Evolutionary conservation across 2,329 filamentous ascomycete species (phyloP).

Genomic region (Neofusicoccum parvum): DNA sequence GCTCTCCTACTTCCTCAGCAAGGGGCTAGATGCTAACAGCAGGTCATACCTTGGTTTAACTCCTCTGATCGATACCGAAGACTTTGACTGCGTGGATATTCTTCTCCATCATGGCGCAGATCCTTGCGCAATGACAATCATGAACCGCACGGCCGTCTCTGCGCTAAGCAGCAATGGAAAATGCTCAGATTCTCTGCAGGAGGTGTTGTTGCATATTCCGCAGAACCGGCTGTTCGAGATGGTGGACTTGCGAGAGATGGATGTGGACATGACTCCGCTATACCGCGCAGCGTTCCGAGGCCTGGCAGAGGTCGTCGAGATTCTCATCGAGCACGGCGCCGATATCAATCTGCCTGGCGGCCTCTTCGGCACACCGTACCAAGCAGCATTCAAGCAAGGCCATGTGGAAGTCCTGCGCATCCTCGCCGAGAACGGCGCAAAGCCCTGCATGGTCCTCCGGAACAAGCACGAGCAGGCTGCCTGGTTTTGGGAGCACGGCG

Average conservation of each 20-base stretch:
- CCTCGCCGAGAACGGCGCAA: background rate
- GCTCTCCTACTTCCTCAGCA: background rate
- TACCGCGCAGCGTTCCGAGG: background rate
- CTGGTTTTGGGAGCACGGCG: slow-evolving; percentile 7
- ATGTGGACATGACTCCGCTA: background rate
- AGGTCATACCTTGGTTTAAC: background rate
- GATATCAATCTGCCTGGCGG: background rate
- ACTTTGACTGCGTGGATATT: background rate
- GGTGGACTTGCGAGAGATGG: background rate
- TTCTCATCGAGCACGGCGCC: background rate
- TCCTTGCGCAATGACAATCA: background rate
- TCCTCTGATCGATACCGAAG: background rate
- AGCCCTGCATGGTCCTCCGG: background rate
- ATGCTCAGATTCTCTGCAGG: too few species aligned
- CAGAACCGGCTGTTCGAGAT: background rate
- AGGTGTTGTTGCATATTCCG: too few species aligned
- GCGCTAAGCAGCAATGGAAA: too few species aligned
- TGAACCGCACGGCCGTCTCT: too few species aligned
- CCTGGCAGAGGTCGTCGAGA: background rate
- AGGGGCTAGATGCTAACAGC: background rate
- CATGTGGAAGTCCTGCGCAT: background rate
- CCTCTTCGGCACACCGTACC: background rate
- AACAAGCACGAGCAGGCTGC: background rate
- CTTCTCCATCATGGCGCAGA: background rate
- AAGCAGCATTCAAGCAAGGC: background rate